phyloP scores from a whole-genome alignment of 1,139 yeast species.

The Magnusiomyces suaveolens region DNA sequence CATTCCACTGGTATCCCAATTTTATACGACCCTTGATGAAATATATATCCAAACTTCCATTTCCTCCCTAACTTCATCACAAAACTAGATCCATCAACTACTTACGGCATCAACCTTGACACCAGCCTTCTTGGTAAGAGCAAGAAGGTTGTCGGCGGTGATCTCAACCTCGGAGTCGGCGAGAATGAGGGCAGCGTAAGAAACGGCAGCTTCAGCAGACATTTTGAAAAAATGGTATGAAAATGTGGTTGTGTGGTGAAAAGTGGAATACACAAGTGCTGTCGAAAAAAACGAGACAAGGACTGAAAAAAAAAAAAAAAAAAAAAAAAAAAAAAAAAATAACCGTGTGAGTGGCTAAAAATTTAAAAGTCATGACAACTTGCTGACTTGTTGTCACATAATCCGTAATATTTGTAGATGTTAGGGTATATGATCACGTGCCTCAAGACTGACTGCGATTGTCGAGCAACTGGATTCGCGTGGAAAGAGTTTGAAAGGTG shows the following conservation, averaged over 20 bases:
- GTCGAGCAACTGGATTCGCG: too few species aligned
- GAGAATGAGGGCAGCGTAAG: constrained; percentile 81
- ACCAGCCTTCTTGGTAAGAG: constrained; percentile 82
- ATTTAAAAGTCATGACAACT: too few species aligned
- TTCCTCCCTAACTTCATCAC: too few species aligned
- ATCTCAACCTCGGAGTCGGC: constrained; percentile 92
- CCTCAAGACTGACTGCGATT: too few species aligned
- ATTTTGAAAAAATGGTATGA: constrained; percentile 14
- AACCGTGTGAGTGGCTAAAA: background rate
- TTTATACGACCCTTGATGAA: too few species aligned
- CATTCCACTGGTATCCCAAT: too few species aligned
- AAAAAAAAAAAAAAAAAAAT: background rate
- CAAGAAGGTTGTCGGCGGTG: constrained; percentile 76
- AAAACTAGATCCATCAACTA: too few species aligned
- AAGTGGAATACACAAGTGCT: background rate
- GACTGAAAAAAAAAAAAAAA: background rate
- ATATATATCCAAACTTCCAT: too few species aligned
- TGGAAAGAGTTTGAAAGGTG: too few species aligned
- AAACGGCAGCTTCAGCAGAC: constrained; percentile 34
- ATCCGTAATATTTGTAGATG: too few species aligned
- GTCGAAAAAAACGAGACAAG: background rate
- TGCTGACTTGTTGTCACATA: too few species aligned
- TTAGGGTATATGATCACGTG: too few species aligned
- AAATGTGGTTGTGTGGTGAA: background rate
- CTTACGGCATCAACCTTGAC: constrained; percentile 65